phyloP scores from a whole-genome alignment of 305 asterid species.

The Rubia balearica region DNA sequence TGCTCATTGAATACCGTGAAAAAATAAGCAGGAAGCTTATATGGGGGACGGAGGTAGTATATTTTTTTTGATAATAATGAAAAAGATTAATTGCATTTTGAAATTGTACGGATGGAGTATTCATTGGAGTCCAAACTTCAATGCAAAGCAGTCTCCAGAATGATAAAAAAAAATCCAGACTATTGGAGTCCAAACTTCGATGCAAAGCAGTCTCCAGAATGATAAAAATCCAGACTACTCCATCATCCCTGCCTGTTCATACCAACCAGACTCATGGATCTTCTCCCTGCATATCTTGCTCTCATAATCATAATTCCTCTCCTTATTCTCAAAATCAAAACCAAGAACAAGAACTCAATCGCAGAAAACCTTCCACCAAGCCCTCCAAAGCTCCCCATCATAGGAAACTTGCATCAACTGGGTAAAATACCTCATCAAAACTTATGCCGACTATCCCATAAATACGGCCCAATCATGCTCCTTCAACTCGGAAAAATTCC shows the following conservation, averaged over 20 bases:
- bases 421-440: slow-evolving; percentile 1
- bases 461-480: slow-evolving; percentile 2
- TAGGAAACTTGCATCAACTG: slow-evolving; percentile 5
- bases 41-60: too few relatives aligned
- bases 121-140: not conserved
- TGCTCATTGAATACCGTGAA: too few relatives aligned
- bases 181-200: too few relatives aligned
- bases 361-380: slow-evolving; percentile 3
- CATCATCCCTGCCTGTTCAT: not conserved
- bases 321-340: not conserved
- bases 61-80: too few relatives aligned
- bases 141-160: not conserved
- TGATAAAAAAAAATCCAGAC: not conserved
- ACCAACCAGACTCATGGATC: not conserved
- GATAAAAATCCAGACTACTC: not conserved
- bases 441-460: not conserved
- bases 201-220: too few relatives aligned
- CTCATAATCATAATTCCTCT: not conserved
- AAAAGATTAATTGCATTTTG: too few relatives aligned
- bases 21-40: too few relatives aligned
- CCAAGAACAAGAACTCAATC: not conserved
- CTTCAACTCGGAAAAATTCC: slow-evolving; percentile 5
- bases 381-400: slow-evolving; percentile 5
- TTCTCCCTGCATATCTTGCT: not conserved
- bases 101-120: too few relatives aligned